These are phyloP conservation scores for Abelmoschus esculentus DNA, from an alignment of 345 rosid species.

Conservation along the genomic window DNA sequence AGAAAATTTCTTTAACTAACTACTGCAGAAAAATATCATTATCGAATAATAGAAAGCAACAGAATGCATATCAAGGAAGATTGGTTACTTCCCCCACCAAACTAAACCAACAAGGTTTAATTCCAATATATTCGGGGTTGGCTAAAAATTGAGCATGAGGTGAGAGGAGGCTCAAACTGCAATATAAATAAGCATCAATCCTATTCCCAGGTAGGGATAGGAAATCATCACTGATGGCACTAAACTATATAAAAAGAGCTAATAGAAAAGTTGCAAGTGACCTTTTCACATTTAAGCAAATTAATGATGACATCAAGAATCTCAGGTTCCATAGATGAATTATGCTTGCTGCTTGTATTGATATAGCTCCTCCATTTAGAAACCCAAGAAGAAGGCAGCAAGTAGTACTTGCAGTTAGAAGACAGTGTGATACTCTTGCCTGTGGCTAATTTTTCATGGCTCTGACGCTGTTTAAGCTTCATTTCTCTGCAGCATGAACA, in stretches of 20 bases:
- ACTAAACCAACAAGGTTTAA: neutral
- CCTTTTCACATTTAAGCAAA: slow-evolving; percentile 78
- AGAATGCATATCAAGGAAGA: neutral
- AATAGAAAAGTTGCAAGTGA: slow-evolving; percentile 21
- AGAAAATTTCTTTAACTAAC: neutral
- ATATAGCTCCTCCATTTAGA: slow-evolving; percentile 76
- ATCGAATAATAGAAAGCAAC: neutral
- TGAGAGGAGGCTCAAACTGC: neutral
- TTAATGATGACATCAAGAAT: slow-evolving; percentile 48
- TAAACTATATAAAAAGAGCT: slow-evolving; percentile 15
- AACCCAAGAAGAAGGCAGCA: slow-evolving; percentile 83
- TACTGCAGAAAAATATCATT: neutral
- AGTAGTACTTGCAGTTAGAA: slow-evolving; percentile 51
- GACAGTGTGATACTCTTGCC: slow-evolving; percentile 58
- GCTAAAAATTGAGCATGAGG: neutral
- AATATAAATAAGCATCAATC: neutral
- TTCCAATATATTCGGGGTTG: neutral
- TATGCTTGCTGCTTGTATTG: slow-evolving; percentile 59
- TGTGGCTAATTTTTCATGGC: slow-evolving; percentile 72
- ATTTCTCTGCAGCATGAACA: slow-evolving; percentile 50
- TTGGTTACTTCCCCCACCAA: slow-evolving; percentile 2
- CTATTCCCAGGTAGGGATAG: neutral
- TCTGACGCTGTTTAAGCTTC: slow-evolving; percentile 77
- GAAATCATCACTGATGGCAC: neutral
- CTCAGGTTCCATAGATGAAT: slow-evolving; percentile 57